phyloP scores from a whole-genome alignment of 495 filamentous ascomycete genomes.

The Trichoderma gamsii region DNA sequence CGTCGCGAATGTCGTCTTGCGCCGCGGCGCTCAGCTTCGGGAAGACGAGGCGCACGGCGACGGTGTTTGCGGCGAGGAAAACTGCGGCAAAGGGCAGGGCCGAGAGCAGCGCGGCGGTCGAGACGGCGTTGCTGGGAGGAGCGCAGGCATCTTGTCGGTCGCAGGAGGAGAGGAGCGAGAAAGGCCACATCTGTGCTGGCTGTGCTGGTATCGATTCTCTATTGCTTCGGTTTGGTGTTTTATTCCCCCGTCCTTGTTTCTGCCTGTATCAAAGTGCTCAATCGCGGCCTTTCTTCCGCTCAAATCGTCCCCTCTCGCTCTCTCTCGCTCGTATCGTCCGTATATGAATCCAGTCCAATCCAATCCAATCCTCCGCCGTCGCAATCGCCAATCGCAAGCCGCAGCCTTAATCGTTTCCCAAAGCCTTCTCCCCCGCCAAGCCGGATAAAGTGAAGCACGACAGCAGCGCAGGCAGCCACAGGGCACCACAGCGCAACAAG shows the following conservation, averaged over 20 bases:
- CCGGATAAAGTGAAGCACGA: not conserved
- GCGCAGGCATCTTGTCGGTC: slow-evolving; percentile 28
- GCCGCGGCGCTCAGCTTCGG: slow-evolving; percentile 51
- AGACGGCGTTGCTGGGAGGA: slow-evolving; percentile 23
- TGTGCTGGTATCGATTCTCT: too few species aligned
- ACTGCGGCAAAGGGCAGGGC: slow-evolving; percentile 52
- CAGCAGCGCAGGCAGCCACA: not conserved
- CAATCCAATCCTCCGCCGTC: not conserved
- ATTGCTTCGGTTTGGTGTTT: not conserved
- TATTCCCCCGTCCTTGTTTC: not conserved
- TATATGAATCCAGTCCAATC: not conserved
- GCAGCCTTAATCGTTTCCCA: not conserved
- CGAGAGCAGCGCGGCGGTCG: slow-evolving; percentile 29
- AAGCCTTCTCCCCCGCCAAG: not conserved
- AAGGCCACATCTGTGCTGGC: slow-evolving; percentile 14
- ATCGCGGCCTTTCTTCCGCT: not conserved
- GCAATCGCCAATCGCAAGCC: not conserved
- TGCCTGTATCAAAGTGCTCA: not conserved
- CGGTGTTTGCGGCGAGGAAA: slow-evolving; percentile 49
- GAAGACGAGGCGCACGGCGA: slow-evolving; percentile 57
- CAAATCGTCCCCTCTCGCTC: not conserved
- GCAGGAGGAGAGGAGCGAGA: slow-evolving; percentile 23
- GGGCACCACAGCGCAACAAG: not conserved
- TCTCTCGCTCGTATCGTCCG: not conserved
- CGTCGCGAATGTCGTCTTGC: slow-evolving; percentile 35